Evolutionary conservation across 768 basidiomycete species (phyloP).

Genomic region (Steccherinum ochraceum): DNA sequence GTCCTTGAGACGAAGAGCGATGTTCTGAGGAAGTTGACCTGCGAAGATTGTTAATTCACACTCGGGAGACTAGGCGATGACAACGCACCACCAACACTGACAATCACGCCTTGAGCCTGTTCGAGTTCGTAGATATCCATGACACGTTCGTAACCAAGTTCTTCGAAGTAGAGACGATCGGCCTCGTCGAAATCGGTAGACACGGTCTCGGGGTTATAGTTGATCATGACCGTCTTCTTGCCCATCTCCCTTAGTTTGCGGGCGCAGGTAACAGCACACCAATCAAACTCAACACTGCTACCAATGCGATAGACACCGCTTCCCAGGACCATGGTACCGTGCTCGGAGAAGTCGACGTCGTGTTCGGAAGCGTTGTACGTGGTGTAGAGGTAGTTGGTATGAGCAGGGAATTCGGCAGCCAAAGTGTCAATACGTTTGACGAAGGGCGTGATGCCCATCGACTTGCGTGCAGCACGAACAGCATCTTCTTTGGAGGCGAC

Average conservation of each 20-base stretch:
- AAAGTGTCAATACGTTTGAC: conserved; percentile 99
- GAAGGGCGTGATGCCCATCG: conserved; percentile 85
- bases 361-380: conserved; percentile 97
- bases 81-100: conserved; percentile 87
- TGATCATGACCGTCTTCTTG: conserved; percentile 96
- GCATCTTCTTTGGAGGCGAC: conserved; percentile 64
- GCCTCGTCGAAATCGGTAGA: conserved; percentile 99
- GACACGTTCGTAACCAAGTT: conserved; percentile 94
- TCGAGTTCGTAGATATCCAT: conserved; percentile 99
- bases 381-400: conserved; percentile 99
- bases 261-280: conserved; percentile 99
- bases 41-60: background rate
- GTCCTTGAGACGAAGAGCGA: conserved; percentile 90
- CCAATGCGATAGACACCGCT: conserved; percentile 98
- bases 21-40: conserved; percentile 99
- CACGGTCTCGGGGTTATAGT: conserved; percentile 99
- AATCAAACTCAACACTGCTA: conserved; percentile 98
- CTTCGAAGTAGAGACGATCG: conserved; percentile 98
- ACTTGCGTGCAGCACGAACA: conserved; percentile 84
- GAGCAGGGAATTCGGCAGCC: conserved; percentile 96
- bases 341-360: conserved; percentile 91
- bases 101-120: conserved; percentile 86
- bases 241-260: conserved; percentile 89
- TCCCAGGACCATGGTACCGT: conserved; percentile 99
- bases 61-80: background rate